Evolutionary conservation across 2,329 filamentous ascomycete genomes (phyloP).

Genomic region (Ampelomyces quisqualis): DNA sequence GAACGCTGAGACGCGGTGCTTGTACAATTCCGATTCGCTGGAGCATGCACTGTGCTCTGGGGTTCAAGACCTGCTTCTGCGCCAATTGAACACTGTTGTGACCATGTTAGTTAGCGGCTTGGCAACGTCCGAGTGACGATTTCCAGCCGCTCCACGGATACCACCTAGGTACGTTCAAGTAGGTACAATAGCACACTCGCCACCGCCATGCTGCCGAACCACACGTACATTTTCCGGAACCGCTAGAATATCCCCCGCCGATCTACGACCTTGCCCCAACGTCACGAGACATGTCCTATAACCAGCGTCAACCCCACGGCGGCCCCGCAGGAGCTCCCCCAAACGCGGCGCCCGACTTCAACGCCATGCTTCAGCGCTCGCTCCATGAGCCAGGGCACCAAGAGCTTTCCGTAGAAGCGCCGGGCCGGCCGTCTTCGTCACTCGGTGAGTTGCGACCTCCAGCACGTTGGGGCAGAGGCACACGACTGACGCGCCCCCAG

Average conservation of each 20-base stretch:
- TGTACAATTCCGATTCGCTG: slow-evolving; percentile 16
- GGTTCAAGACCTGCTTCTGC: neutral
- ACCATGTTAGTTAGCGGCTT: slow-evolving; percentile 20
- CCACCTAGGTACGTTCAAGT: slow-evolving; percentile 9
- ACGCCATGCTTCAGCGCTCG: slow-evolving; percentile 42
- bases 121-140: slow-evolving; percentile 17
- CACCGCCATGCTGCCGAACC: slow-evolving; percentile 35
- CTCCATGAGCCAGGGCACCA: slow-evolving; percentile 32
- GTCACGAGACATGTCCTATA: slow-evolving; percentile 27
- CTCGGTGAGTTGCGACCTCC: slow-evolving; percentile 24
- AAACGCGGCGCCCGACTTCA: slow-evolving; percentile 38
- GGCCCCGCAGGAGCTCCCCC: slow-evolving; percentile 34
- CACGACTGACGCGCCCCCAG: slow-evolving; percentile 25
- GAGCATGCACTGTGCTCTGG: neutral
- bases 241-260: slow-evolving; percentile 20
- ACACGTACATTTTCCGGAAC: slow-evolving; percentile 16
- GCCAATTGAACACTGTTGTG: no score
- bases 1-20: slow-evolving; percentile 4
- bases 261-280: slow-evolving; percentile 4
- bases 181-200: slow-evolving; percentile 19
- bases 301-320: slow-evolving; percentile 32
- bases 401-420: slow-evolving; percentile 25
- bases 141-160: slow-evolving; percentile 15
- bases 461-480: slow-evolving; percentile 4
- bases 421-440: slow-evolving; percentile 25